Percentiles rank a stretch among this genome's conserved stretches.
Evolutionary conservation across 164 flowering plant species (phyloP).

Genomic region (Nelumbo lutea): DNA sequence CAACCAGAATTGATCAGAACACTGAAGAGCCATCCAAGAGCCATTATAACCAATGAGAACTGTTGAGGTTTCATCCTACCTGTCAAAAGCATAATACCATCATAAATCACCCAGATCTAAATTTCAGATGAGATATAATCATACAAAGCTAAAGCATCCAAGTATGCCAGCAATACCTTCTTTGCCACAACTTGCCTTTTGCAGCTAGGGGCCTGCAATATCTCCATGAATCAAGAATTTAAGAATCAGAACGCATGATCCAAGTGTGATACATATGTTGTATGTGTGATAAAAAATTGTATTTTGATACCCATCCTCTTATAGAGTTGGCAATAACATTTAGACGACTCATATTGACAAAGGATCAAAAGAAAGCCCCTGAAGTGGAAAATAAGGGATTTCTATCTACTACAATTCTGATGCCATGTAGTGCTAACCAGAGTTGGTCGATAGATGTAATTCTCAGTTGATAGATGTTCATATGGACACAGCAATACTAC

Average conservation of each 20-base stretch:
- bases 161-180: not conserved
- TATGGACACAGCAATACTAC: not conserved
- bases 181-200: not conserved
- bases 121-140: not conserved
- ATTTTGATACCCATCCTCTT: not conserved
- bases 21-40: not conserved
- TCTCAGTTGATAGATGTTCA: not conserved
- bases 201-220: constrained; percentile 1
- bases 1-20: not conserved
- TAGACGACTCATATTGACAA: not conserved
- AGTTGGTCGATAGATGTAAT: not conserved
- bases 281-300: not conserved
- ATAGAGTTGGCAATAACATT: not conserved
- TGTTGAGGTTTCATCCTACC: not conserved
- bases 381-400: not conserved
- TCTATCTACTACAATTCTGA: not conserved
- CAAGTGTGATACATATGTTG: not conserved
- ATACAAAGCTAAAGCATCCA: not conserved
- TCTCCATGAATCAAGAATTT: not conserved
- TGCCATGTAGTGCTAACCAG: not conserved
- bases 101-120: not conserved
- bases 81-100: not conserved
- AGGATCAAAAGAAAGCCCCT: not conserved
- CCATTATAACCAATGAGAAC: not conserved
- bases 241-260: not conserved